phyloP scores from a whole-genome alignment of 371 early-diverging fungal species.

The Mucor piriformis region DNA sequence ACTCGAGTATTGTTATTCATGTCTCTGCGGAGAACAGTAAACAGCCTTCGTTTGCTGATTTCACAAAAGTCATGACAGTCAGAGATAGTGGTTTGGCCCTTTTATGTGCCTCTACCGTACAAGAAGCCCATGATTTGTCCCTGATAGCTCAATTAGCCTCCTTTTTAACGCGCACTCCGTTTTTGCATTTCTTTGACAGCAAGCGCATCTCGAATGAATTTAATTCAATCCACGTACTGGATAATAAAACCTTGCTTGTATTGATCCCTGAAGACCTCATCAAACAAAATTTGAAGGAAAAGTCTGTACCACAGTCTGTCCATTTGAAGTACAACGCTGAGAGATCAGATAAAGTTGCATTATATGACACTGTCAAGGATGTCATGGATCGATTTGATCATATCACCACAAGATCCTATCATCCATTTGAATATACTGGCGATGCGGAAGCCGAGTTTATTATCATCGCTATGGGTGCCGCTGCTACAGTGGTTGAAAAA shows the following conservation, averaged over 20 bases:
- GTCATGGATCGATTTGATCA: conserved; percentile 31
- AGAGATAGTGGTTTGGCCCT: conserved; percentile 76
- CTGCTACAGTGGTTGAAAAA: conserved; percentile 49
- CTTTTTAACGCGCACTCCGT: conserved; percentile 28
- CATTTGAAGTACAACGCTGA: conserved; percentile 34
- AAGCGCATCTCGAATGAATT: conserved; percentile 37
- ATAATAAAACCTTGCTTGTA: conserved; percentile 9
- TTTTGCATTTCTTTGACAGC: conserved; percentile 48
- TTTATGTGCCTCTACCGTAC: conserved; percentile 65
- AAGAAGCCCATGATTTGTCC: conserved; percentile 71
- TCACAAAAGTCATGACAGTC: conserved; percentile 70
- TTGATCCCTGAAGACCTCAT: conserved; percentile 27
- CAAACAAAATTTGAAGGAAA: conserved; percentile 15
- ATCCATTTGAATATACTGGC: conserved; percentile 49
- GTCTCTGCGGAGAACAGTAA: conserved; percentile 37
- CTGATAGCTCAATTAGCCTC: conserved; percentile 55
- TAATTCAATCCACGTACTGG: conserved; percentile 22
- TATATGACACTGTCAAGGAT: neutral
- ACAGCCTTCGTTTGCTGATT: conserved; percentile 35
- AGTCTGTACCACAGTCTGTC: conserved; percentile 10
- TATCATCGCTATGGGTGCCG: conserved; percentile 65
- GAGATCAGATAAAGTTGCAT: conserved; percentile 6
- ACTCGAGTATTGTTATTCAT: conserved; percentile 54
- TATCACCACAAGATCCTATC: conserved; percentile 45
- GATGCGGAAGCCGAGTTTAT: conserved; percentile 51